Conservation (phyloP, 305 asterid genomes). For the Petunia hybrid region DNA sequence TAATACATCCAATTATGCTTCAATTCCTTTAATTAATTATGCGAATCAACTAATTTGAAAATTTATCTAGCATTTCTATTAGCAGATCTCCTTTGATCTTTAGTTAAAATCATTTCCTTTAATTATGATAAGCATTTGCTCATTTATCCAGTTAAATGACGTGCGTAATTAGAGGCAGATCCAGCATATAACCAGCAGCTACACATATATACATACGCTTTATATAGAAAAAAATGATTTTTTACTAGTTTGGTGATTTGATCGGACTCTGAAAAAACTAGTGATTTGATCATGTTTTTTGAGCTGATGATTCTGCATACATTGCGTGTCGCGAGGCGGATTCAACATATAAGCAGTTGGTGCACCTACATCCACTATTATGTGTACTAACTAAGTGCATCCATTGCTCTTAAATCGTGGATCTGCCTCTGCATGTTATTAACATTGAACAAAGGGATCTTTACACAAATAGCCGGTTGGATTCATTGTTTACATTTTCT, state of each 20-base stretch:
- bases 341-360: background rate
- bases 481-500: too few relatives aligned
- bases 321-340: background rate
- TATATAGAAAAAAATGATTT: too few relatives aligned
- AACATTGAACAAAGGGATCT: background rate
- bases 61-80: background rate
- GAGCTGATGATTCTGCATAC: too few relatives aligned
- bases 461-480: too few relatives aligned
- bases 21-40: background rate
- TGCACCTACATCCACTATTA: background rate
- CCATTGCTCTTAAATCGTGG: background rate
- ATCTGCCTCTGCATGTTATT: background rate
- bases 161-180: too few relatives aligned
- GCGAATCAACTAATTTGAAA: background rate
- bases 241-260: too few relatives aligned
- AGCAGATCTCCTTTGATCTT: constrained; percentile 11
- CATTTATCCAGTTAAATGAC: background rate
- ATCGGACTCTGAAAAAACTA: too few relatives aligned
- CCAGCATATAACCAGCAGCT: too few relatives aligned
- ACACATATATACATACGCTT: too few relatives aligned
- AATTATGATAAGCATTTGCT: background rate
- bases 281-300: too few relatives aligned
- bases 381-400: background rate
- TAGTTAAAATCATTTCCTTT: background rate
- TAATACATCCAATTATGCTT: background rate